phyloP scores from a whole-genome alignment of 176 grass and related monocot species.

The Triticum timopheevii region DNA sequence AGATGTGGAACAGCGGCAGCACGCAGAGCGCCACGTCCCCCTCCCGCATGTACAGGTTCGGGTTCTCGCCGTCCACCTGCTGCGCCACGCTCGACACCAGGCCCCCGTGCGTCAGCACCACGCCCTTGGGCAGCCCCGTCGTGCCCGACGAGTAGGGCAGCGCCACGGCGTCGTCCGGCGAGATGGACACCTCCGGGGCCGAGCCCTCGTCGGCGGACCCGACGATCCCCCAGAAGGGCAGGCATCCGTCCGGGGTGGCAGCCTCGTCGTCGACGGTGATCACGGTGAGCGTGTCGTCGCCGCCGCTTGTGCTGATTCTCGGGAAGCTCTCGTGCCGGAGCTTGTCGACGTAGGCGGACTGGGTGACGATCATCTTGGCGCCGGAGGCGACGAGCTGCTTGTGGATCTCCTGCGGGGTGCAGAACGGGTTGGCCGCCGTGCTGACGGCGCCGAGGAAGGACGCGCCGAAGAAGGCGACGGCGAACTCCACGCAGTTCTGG shows the following conservation, averaged over 20 bases:
- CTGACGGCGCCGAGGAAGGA: constrained; percentile 67
- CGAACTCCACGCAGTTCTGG: constrained; percentile 73
- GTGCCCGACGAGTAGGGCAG: constrained; percentile 90
- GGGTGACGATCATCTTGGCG: constrained; percentile 52
- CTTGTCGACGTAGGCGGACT: constrained; percentile 66
- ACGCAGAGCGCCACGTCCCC: constrained; percentile 88
- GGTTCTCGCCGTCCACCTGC: constrained; percentile 93
- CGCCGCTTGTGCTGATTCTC: neutral
- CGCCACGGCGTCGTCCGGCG: constrained; percentile 71
- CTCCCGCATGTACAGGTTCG: constrained; percentile 67
- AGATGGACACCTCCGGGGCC: constrained; percentile 41
- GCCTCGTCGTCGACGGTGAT: constrained; percentile 57
- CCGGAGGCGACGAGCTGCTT: constrained; percentile 65
- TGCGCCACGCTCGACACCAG: constrained; percentile 77
- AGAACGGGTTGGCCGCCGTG: constrained; percentile 74
- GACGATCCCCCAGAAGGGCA: constrained; percentile 55
- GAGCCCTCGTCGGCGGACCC: constrained; percentile 11
- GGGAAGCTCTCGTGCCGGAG: constrained; percentile 56
- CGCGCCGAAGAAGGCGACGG: constrained; percentile 58
- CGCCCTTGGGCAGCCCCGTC: constrained; percentile 91
- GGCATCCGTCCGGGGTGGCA: constrained; percentile 42
- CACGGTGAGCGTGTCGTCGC: neutral
- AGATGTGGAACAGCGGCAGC: constrained; percentile 95
- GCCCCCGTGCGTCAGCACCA: constrained; percentile 81
- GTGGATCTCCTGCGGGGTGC: constrained; percentile 69